These are phyloP conservation scores for Trichocladium antarcticum DNA, from an alignment of 495 filamentous ascomycete genomes.

Conservation along the genomic window DNA sequence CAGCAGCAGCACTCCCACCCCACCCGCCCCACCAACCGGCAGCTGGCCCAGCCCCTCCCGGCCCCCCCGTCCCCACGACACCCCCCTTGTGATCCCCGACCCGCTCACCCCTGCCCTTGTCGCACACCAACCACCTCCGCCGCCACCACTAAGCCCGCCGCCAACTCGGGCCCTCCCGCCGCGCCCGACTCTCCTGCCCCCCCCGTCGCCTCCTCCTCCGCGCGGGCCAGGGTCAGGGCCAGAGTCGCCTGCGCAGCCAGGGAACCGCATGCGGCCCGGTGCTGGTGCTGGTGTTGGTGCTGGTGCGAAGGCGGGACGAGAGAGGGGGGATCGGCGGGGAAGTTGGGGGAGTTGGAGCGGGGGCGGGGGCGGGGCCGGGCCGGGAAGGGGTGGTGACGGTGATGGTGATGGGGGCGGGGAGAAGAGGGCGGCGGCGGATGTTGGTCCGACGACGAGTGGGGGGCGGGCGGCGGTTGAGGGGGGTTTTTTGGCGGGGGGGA, in stretches of 20 bases:
- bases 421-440: not conserved
- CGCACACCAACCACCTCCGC: not conserved
- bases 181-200: too few species aligned
- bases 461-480: not conserved
- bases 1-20: not conserved
- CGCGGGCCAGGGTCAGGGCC: not conserved
- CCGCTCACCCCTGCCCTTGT: constrained; percentile 17
- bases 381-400: too few species aligned
- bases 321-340: constrained; percentile 4
- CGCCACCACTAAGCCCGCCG: constrained; percentile 17
- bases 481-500: not conserved
- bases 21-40: not conserved
- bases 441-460: not conserved
- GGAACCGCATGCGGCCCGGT: too few species aligned
- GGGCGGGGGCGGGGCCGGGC: not conserved
- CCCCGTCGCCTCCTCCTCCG: not conserved
- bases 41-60: constrained; percentile 19
- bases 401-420: not conserved
- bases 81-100: constrained; percentile 24
- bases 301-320: not conserved
- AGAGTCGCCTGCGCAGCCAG: not conserved
- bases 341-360: constrained; percentile 21
- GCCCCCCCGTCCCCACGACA: constrained; percentile 25
- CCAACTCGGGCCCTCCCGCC: constrained; percentile 8
- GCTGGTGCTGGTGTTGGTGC: not conserved